phyloP scores from a whole-genome alignment of 2,329 filamentous ascomycete genomes.

The Talaromyces rugulosus region DNA sequence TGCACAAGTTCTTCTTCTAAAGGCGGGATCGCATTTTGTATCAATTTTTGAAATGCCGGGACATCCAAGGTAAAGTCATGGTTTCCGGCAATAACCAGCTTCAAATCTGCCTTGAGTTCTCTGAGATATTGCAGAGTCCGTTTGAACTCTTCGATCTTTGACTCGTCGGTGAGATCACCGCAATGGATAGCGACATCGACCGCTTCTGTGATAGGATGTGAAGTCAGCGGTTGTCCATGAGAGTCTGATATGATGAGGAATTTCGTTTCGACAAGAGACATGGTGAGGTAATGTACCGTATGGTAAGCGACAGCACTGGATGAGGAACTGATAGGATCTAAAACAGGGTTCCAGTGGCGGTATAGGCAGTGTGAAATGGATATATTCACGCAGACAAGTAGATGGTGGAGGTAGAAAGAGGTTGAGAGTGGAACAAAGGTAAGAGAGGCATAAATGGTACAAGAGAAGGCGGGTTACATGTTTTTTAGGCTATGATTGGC shows the following conservation, averaged over 20 bases:
- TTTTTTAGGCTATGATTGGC: too few species aligned
- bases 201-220: conserved; percentile 22
- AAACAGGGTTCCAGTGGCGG: not conserved
- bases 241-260: conserved; percentile 48
- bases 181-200: conserved; percentile 52
- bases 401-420: too few species aligned
- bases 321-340: not conserved
- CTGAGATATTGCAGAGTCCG: conserved; percentile 42
- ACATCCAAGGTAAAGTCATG: conserved; percentile 48
- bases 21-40: conserved; percentile 22
- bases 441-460: too few species aligned
- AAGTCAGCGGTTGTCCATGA: conserved; percentile 28
- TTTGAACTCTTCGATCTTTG: conserved; percentile 39
- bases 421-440: too few species aligned
- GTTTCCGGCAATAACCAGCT: conserved; percentile 54
- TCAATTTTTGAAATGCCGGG: conserved; percentile 31
- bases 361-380: too few species aligned
- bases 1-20: conserved; percentile 26
- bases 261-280: conserved; percentile 30
- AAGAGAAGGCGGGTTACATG: too few species aligned
- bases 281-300: not conserved
- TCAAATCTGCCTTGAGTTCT: conserved; percentile 45
- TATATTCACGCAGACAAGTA: too few species aligned
- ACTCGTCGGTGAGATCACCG: conserved; percentile 48
- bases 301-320: not conserved